Evolutionary conservation across 2,329 filamentous ascomycete species (phyloP), one percentile per base, ranked within the genome.

Genomic region (Fusarium decemcellulare): DNA sequence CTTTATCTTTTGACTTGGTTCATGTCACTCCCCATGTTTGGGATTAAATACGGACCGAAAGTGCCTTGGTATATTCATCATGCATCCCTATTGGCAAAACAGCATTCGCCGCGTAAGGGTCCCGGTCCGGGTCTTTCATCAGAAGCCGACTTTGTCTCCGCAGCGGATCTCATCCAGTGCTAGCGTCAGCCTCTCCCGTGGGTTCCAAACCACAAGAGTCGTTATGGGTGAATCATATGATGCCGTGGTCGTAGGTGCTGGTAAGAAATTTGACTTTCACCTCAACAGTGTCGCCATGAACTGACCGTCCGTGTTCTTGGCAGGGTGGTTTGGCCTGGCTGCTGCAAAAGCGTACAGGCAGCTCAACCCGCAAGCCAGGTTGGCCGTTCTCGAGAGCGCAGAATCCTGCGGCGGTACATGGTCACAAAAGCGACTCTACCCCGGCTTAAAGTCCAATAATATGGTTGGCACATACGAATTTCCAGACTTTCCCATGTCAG

Each of bases 361-460:
- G 57, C 67, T 87, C 23, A 77, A 87, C 56, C 86, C 87, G 0
- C 65, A 76, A 5, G 79, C 81, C 55, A 82, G 80, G 3, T 71
- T 89, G 8, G 65, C 84, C 9, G 72, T 90, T 2, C 74, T 90
- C 12, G 88, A 90, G n/a, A 76, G 80, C 2, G 81, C 80, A 7
- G 74, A 78, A 18, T 83, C 85, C 2, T 76, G 87, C 40, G 90
- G 90, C 1, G 90, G 90, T 6, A 86, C 87, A 10, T 92, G 90
- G 90, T 84, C 86, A 6, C 78, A 84, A 55, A 79, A 88, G 29
- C 83, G 89, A 1, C 78, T 91, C 1, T 88, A 92, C 74, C 84
- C 86, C 0, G 87, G 87, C 3, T 81, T 92, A 46, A 88, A 87
- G 62, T 86, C 88, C 4, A 92, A 92, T 77, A 92, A 92, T 68